These are phyloP conservation scores for Pseudocercospora ulei DNA, from an alignment of 2,329 filamentous ascomycete genomes.

Conservation along the genomic window DNA sequence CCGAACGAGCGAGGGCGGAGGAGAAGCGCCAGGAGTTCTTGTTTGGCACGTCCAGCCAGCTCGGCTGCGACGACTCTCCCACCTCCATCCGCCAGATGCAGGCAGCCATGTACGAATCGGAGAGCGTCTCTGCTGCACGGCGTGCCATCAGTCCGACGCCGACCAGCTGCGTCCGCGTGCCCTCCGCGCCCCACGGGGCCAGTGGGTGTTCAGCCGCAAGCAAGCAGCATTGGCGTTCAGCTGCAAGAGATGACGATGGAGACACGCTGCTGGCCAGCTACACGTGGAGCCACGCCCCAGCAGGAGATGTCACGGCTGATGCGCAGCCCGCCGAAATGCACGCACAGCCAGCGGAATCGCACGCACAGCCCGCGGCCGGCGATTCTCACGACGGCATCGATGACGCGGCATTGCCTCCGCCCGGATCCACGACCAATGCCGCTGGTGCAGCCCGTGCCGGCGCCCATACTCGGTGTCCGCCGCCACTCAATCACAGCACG, in stretches of 20 bases:
- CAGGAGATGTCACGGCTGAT: too few relatives aligned
- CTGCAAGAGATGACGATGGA: slow-evolving; percentile 56
- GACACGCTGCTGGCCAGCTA: slow-evolving; percentile 8
- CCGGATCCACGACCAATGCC: too few relatives aligned
- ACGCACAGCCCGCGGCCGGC: too few relatives aligned
- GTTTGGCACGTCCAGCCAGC: slow-evolving; percentile 78
- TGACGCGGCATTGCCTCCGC: too few relatives aligned
- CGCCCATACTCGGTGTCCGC: not conserved
- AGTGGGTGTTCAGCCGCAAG: too few relatives aligned
- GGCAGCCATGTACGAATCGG: slow-evolving; percentile 52
- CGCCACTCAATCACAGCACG: not conserved
- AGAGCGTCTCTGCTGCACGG: slow-evolving; percentile 29
- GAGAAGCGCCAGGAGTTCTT: slow-evolving; percentile 64
- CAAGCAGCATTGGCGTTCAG: slow-evolving; percentile 58
- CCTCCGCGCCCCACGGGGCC: slow-evolving; percentile 28
- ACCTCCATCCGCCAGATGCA: slow-evolving; percentile 55
- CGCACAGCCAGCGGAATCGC: too few relatives aligned
- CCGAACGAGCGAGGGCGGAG: slow-evolving; percentile 56
- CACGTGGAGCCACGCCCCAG: too few relatives aligned
- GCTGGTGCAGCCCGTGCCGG: not conserved
- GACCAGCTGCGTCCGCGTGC: slow-evolving; percentile 25
- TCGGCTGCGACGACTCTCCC: slow-evolving; percentile 63
- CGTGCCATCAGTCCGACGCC: slow-evolving; percentile 8
- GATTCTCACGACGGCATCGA: too few relatives aligned
- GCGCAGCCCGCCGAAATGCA: too few relatives aligned